Conservation (phyloP, 768 basidiomycete species). For the Xerocomellus intermedius region DNA sequence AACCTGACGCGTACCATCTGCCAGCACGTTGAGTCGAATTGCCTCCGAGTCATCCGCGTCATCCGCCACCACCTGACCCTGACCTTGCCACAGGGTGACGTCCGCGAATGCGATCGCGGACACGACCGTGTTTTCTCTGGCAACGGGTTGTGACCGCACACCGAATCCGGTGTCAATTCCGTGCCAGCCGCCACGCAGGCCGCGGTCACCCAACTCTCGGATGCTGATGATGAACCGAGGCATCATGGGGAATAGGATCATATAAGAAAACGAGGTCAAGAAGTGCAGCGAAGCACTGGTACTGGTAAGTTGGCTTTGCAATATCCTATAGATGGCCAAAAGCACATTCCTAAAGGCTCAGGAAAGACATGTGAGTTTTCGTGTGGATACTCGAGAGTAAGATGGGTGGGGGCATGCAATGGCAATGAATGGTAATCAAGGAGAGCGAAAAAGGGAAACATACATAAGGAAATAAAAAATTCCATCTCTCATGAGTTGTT, state of each 20-base stretch:
- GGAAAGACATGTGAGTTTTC: not conserved
- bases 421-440: not conserved
- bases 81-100: no score
- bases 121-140: not conserved
- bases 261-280: not conserved
- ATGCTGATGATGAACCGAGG: conserved; percentile 11
- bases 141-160: not conserved
- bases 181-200: not conserved
- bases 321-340: no score
- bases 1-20: no score
- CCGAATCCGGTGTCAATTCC: conserved; percentile 10
- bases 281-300: no score
- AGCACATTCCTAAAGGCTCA: not conserved
- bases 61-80: not conserved
- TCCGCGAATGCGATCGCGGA: not conserved
- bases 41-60: not conserved
- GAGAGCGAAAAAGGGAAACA: no score
- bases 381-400: not conserved
- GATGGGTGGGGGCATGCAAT: no score
- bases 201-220: not conserved
- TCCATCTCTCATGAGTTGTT: not conserved
- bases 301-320: no score
- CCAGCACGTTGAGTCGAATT: not conserved
- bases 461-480: conserved; percentile 9
- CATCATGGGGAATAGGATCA: not conserved